Conservation (phyloP, 2,329 filamentous ascomycete species). For the Colletotrichum eremochloae region DNA sequence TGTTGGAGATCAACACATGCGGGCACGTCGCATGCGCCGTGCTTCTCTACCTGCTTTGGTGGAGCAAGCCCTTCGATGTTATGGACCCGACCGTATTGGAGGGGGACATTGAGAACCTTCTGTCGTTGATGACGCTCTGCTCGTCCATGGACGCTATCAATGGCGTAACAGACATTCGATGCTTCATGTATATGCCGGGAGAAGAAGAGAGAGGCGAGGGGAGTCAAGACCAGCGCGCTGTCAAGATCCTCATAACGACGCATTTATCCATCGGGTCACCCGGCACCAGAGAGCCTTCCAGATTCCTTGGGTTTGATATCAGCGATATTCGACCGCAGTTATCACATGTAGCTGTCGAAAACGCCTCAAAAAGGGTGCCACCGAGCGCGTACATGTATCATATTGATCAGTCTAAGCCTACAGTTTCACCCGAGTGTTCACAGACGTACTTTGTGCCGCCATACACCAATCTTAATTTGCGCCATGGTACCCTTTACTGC, state of each 20-base stretch:
- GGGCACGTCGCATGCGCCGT: constrained; percentile 52
- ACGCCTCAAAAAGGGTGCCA: neutral
- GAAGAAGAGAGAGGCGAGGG: neutral
- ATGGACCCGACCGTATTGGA: constrained; percentile 29
- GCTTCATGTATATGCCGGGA: constrained; percentile 30
- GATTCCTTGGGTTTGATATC: constrained; percentile 36
- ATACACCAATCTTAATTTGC: constrained; percentile 15
- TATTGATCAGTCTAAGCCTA: constrained; percentile 34
- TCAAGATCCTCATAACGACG: constrained; percentile 26
- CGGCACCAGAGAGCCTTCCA: constrained; percentile 27
- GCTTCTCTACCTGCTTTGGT: constrained; percentile 51
- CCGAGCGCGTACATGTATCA: constrained; percentile 30
- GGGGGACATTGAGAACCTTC: neutral
- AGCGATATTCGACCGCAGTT: constrained; percentile 20
- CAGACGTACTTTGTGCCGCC: constrained; percentile 25
- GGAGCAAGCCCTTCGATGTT: constrained; percentile 48
- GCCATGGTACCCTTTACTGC: constrained; percentile 30
- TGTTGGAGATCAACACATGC: constrained; percentile 53
- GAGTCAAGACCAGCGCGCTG: neutral
- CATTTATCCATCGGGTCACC: constrained; percentile 35
- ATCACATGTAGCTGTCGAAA: neutral
- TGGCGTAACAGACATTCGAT: constrained; percentile 36
- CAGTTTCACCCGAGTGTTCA: constrained; percentile 27
- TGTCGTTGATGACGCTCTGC: constrained; percentile 27
- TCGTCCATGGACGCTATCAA: constrained; percentile 27